Percentiles rank a stretch among this genome's conserved stretches.
These are phyloP conservation scores for Fusarium agapanthi DNA, from an alignment of 2,329 filamentous ascomycete genomes.

Conservation along the genomic window DNA sequence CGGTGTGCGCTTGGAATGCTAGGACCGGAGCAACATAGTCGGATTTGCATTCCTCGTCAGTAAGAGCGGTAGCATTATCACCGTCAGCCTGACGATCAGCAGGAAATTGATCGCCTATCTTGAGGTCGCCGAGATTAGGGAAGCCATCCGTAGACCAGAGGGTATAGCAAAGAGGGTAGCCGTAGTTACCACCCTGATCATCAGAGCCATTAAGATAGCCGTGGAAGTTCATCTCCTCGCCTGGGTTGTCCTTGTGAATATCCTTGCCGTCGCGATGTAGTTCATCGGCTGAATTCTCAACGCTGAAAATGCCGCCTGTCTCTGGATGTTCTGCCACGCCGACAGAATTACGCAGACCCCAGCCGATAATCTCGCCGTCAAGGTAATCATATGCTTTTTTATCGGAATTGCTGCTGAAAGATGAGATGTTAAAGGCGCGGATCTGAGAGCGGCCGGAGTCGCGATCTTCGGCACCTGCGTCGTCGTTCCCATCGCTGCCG, in stretches of 20 bases:
- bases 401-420: constrained; percentile 30
- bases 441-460: constrained; percentile 70
- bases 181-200: constrained; percentile 65
- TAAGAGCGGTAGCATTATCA: constrained; percentile 43
- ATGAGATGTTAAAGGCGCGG: constrained; percentile 62
- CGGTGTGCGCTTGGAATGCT: constrained; percentile 71
- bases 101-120: constrained; percentile 61
- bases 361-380: constrained; percentile 63
- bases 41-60: constrained; percentile 55
- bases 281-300: constrained; percentile 77
- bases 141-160: constrained; percentile 65
- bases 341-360: constrained; percentile 78
- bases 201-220: constrained; percentile 60
- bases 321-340: constrained; percentile 70
- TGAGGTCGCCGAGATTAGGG: constrained; percentile 53
- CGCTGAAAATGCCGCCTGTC: constrained; percentile 65
- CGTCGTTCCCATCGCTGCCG: constrained; percentile 71
- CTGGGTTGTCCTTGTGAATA: constrained; percentile 74
- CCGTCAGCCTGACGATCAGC: constrained; percentile 35
- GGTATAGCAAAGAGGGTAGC: constrained; percentile 75
- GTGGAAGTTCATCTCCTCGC: constrained; percentile 78
- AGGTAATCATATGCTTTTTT: constrained; percentile 54
- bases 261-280: constrained; percentile 65
- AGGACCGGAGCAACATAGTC: constrained; percentile 62
- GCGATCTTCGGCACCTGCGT: constrained; percentile 60